These are phyloP conservation scores for Colletotrichum echinochloae DNA, from an alignment of 2,329 filamentous ascomycete species.

Conservation along the genomic window DNA sequence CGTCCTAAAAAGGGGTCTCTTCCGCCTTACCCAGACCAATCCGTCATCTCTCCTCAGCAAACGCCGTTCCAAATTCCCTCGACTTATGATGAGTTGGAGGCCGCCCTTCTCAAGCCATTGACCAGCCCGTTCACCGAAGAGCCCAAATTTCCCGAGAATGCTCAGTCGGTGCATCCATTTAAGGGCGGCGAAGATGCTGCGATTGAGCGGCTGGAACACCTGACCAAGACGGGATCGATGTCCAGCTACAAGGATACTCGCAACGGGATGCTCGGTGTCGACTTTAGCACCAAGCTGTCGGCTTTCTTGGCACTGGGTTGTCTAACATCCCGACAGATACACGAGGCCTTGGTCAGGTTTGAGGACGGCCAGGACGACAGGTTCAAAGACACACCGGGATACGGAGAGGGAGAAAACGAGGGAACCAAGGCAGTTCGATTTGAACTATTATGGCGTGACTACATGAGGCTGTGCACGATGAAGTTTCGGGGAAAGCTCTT, in stretches of 20 bases:
- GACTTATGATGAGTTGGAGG: conserved; percentile 63
- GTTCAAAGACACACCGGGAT: conserved; percentile 63
- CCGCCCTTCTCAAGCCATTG: conserved; percentile 69
- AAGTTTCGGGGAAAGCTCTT: conserved; percentile 78
- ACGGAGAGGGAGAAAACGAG: conserved; percentile 77
- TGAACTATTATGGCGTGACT: conserved; percentile 83
- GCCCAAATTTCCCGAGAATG: conserved; percentile 64
- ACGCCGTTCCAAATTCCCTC: conserved; percentile 73
- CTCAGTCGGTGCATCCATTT: conserved; percentile 73
- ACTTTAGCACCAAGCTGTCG: conserved; percentile 82
- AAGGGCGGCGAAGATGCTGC: conserved; percentile 73
- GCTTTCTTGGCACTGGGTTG: conserved; percentile 79
- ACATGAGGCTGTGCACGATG: conserved; percentile 80
- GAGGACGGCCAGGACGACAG: conserved; percentile 69
- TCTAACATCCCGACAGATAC: conserved; percentile 78
- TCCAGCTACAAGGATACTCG: conserved; percentile 76
- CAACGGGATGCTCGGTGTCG: conserved; percentile 76
- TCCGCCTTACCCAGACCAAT: conserved; percentile 65
- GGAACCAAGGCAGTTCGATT: conserved; percentile 78
- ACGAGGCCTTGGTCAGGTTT: conserved; percentile 74
- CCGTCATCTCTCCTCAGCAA: conserved; percentile 67
- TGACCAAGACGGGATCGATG: conserved; percentile 72
- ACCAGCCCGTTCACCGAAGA: conserved; percentile 61
- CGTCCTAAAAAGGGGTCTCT: conserved; percentile 63
- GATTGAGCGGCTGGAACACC: conserved; percentile 68